Evolutionary conservation across 1,284 basidiomycete species (phyloP).

Genomic region (Volvariella surrecta): DNA sequence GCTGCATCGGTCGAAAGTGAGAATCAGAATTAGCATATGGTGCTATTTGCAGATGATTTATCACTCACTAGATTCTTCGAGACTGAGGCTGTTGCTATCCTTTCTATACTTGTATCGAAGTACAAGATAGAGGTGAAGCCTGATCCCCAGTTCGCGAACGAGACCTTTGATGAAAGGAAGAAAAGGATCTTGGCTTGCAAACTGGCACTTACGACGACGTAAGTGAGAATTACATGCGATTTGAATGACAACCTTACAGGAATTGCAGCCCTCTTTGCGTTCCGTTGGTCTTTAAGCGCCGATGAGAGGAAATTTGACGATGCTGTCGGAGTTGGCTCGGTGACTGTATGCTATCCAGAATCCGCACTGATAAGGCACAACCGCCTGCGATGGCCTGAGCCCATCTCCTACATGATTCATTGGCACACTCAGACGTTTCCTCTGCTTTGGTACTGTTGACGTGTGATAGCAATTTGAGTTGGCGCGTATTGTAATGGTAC

Average conservation of each 20-base stretch:
- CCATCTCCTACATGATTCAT: too few species aligned
- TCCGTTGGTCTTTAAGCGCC: constrained; percentile 17
- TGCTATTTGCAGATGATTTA: neutral
- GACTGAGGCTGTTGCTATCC: constrained; percentile 38
- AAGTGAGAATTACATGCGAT: constrained; percentile 12
- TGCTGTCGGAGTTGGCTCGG: too few species aligned
- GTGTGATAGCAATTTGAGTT: too few species aligned
- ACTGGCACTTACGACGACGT: constrained; percentile 34
- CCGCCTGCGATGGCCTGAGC: too few species aligned
- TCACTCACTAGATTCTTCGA: constrained; percentile 34
- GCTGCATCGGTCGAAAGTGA: constrained; percentile 45
- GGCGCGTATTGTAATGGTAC: too few species aligned
- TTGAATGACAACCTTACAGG: neutral
- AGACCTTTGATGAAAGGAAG: constrained; percentile 37
- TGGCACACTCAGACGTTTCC: too few species aligned
- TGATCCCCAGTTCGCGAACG: constrained; percentile 36
- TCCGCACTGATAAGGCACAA: too few species aligned
- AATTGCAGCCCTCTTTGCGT: constrained; percentile 14
- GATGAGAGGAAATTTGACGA: constrained; percentile 4
- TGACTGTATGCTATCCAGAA: too few species aligned
- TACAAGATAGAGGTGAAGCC: constrained; percentile 44
- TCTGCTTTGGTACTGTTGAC: too few species aligned
- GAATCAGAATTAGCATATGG: constrained; percentile 11
- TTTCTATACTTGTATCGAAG: constrained; percentile 35
- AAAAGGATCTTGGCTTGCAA: constrained; percentile 28